A percentile compares a stretch with the other conserved stretches of the same genome.
Evolutionary conservation across 1,284 basidiomycete genomes (phyloP).

Genomic region (Psilocybe mexicana): DNA sequence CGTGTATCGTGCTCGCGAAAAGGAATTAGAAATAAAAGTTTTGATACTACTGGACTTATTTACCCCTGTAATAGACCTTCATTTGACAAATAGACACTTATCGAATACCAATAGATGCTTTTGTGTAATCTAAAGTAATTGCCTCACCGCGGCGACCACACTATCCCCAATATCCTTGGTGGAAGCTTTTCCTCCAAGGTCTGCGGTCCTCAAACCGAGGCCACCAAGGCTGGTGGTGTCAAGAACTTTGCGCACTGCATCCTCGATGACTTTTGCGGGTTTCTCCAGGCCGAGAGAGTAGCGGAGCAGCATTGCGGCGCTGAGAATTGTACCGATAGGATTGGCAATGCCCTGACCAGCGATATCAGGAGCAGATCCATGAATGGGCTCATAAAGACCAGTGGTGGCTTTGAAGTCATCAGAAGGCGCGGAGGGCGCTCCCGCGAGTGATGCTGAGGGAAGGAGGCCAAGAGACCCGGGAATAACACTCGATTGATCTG

Average conservation of each 20-base stretch:
- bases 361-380: slow-evolving; percentile 95
- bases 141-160: slow-evolving; percentile 77
- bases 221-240: slow-evolving; percentile 78
- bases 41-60: background rate
- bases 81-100: background rate
- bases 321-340: slow-evolving; percentile 96
- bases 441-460: slow-evolving; percentile 94
- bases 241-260: slow-evolving; percentile 86
- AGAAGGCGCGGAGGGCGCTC: slow-evolving; percentile 79
- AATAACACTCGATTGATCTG: slow-evolving; percentile 96
- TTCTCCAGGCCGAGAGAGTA: slow-evolving; percentile 91
- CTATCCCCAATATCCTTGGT: slow-evolving; percentile 86
- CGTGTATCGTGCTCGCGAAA: slow-evolving; percentile 71
- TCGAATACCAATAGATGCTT: background rate
- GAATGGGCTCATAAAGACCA: slow-evolving; percentile 96
- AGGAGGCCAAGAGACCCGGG: slow-evolving; percentile 96
- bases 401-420: slow-evolving; percentile 71
- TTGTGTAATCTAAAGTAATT: slow-evolving; percentile 45
- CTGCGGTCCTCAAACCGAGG: slow-evolving; percentile 80
- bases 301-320: slow-evolving; percentile 91
- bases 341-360: slow-evolving; percentile 95
- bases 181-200: slow-evolving; percentile 80
- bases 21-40: background rate
- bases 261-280: slow-evolving; percentile 85
- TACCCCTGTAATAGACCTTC: background rate